phyloP scores from a whole-genome alignment of 2,329 filamentous ascomycete species.

The Paraconiothyrium sp. region DNA sequence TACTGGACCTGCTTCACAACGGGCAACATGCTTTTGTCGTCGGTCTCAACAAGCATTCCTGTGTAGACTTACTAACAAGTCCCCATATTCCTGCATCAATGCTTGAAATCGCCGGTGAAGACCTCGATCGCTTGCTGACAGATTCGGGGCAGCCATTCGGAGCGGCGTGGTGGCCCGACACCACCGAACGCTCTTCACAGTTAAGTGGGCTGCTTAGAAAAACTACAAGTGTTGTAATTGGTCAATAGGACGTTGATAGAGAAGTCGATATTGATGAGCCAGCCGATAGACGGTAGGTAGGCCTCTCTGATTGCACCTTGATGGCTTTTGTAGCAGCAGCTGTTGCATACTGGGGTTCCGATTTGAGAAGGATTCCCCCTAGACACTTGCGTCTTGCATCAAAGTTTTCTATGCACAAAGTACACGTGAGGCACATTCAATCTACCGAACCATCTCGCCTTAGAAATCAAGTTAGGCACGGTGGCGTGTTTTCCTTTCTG shows the following conservation, averaged over 20 bases:
- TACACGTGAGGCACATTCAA: background rate
- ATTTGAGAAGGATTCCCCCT: background rate
- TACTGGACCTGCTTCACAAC: background rate
- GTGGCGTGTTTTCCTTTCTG: constrained; percentile 16
- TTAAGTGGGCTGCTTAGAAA: constrained; percentile 6
- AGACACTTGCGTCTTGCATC: background rate
- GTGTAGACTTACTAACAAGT: background rate
- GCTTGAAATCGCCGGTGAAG: background rate
- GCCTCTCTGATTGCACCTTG: background rate
- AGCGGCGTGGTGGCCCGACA: background rate
- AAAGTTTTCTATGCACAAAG: background rate
- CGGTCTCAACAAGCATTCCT: background rate
- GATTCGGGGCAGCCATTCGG: background rate
- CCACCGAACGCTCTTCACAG: background rate
- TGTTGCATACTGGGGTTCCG: background rate
- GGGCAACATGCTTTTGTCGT: background rate
- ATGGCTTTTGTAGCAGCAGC: background rate
- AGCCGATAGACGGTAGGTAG: background rate
- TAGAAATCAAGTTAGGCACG: constrained; percentile 32
- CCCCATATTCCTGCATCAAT: background rate
- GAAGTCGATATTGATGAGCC: too few species aligned
- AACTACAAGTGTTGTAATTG: background rate
- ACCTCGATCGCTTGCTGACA: background rate
- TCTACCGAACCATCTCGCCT: constrained; percentile 17
- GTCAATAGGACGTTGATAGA: background rate